phyloP scores from a whole-genome alignment of 2,329 filamentous ascomycete species.

The Penicillium sp. region DNA sequence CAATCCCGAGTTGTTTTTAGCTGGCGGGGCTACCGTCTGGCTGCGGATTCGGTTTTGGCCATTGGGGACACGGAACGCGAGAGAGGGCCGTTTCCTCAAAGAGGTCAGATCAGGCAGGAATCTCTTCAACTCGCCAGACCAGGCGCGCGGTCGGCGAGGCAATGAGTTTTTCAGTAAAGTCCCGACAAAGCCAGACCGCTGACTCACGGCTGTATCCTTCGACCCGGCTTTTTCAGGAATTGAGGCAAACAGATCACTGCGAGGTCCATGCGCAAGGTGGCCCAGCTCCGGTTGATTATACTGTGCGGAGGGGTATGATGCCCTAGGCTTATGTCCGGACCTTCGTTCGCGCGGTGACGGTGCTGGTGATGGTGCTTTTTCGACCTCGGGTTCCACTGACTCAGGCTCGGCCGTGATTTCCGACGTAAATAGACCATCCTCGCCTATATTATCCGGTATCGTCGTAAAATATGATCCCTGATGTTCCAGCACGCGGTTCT shows the following conservation, averaged over 20 bases:
- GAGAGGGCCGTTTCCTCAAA: conserved; percentile 25
- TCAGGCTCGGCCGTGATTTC: conserved; percentile 31
- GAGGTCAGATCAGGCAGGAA: conserved; percentile 31
- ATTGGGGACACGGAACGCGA: conserved; percentile 23
- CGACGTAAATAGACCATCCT: conserved; percentile 25
- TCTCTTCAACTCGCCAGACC: conserved; percentile 33
- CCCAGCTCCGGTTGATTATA: conserved; percentile 4
- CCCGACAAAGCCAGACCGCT: conserved; percentile 29
- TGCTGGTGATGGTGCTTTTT: background rate
- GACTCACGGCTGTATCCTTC: conserved; percentile 12
- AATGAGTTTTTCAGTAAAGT: conserved; percentile 29
- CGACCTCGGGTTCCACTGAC: conserved; percentile 8
- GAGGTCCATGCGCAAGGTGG: conserved; percentile 10
- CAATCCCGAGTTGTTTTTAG: conserved; percentile 1
- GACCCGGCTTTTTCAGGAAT: background rate
- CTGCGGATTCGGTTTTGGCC: conserved; percentile 25
- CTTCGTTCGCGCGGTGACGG: background rate
- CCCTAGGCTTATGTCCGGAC: conserved; percentile 4
- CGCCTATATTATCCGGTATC: conserved; percentile 27
- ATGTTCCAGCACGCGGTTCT: conserved; percentile 48
- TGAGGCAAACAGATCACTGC: conserved; percentile 9
- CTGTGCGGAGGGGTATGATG: conserved; percentile 8
- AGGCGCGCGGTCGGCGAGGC: conserved; percentile 29
- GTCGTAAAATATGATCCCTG: conserved; percentile 42
- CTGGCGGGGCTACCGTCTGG: conserved; percentile 14